phyloP scores from a whole-genome alignment of 371 early-diverging fungal genomes.

The Mucor irregularis region DNA sequence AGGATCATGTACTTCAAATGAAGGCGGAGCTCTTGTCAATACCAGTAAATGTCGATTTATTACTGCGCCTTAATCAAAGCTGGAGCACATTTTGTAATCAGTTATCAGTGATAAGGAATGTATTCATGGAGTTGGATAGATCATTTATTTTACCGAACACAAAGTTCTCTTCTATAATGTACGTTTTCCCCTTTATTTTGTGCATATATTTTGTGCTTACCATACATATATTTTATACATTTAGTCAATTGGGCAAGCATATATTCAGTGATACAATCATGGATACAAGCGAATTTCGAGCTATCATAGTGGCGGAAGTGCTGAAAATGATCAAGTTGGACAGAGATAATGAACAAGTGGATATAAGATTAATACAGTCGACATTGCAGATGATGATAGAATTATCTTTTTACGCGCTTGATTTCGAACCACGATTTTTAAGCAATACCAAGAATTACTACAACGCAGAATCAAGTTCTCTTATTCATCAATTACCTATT shows the following conservation, averaged over 20 bases:
- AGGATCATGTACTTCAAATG: constrained; percentile 21
- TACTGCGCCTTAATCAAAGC: constrained; percentile 29
- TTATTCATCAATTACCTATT: constrained; percentile 46
- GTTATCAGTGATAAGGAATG: constrained; percentile 69
- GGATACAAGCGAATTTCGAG: constrained; percentile 4
- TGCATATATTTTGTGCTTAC: background rate
- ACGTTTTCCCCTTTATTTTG: constrained; percentile 5
- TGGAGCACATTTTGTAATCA: constrained; percentile 41
- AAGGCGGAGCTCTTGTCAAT: background rate
- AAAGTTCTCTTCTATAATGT: constrained; percentile 71
- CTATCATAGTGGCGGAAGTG: constrained; percentile 3
- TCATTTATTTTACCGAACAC: constrained; percentile 80
- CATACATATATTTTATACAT: too few species aligned
- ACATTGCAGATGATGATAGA: constrained; percentile 81
- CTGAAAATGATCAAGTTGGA: constrained; percentile 11
- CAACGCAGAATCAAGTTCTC: constrained; percentile 57
- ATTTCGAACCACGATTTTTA: constrained; percentile 72
- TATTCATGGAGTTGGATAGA: constrained; percentile 92
- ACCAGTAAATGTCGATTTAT: background rate
- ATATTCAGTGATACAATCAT: constrained; percentile 18
- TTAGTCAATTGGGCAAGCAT: constrained; percentile 12
- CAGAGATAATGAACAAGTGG: constrained; percentile 54
- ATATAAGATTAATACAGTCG: constrained; percentile 60
- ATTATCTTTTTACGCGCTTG: constrained; percentile 64
- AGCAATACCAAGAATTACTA: constrained; percentile 70